Conservation (phyloP, 495 filamentous ascomycete species). For the Penicillium fimorum region DNA sequence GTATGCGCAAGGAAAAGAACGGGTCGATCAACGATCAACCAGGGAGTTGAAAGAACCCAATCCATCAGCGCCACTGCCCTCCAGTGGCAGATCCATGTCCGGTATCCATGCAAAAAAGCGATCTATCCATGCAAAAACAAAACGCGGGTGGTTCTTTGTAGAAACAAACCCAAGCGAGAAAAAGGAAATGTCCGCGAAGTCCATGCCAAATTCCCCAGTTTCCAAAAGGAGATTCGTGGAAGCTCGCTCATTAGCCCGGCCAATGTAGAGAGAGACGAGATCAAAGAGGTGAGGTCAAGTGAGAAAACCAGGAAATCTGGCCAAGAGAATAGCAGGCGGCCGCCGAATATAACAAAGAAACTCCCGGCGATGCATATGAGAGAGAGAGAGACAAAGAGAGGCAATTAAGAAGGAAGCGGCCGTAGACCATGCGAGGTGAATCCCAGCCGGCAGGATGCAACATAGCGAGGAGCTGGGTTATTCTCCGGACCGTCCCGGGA, state of each 20-base stretch:
- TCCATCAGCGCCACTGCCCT: constrained; percentile 32
- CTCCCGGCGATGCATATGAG: constrained; percentile 42
- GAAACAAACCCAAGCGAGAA: constrained; percentile 13
- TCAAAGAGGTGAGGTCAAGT: constrained; percentile 10
- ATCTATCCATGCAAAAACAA: constrained; percentile 29
- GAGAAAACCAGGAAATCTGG: constrained; percentile 7
- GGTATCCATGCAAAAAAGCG: constrained; percentile 24
- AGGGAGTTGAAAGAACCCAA: constrained; percentile 12
- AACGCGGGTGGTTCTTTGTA: constrained; percentile 7
- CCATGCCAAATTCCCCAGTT: background rate
- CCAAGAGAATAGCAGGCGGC: constrained; percentile 15
- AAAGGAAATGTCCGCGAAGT: constrained; percentile 6
- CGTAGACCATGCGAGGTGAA: constrained; percentile 4
- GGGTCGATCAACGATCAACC: constrained; percentile 27
- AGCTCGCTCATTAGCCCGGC: constrained; percentile 3
- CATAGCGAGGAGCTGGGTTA: background rate
- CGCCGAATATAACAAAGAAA: constrained; percentile 28
- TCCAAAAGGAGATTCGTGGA: background rate
- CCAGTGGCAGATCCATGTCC: constrained; percentile 38
- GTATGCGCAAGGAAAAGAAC: constrained; percentile 19
- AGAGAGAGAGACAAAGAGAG: constrained; percentile 8
- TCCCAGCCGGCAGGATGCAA: constrained; percentile 30
- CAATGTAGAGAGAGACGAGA: background rate
- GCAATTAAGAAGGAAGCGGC: constrained; percentile 3
- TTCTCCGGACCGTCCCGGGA: constrained; percentile 15